These are phyloP conservation scores for Viola pubescens DNA, from an alignment of 441 rosid genomes.

Conservation along the genomic window DNA sequence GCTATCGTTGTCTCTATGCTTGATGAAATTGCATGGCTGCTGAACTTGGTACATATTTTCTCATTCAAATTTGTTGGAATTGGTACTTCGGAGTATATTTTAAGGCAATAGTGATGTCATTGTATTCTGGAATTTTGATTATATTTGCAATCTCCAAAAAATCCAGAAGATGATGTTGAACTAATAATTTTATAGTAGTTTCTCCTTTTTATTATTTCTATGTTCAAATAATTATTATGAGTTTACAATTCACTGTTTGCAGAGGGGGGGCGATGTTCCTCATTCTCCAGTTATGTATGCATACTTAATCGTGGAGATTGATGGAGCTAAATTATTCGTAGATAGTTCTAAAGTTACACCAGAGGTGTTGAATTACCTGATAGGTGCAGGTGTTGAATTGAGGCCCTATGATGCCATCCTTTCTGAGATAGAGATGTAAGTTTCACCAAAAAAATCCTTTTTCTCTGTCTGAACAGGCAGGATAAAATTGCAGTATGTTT, in stretches of 20 bases:
- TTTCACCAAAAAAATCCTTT: background rate
- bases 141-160: background rate
- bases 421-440: constrained; percentile 65
- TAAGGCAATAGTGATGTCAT: background rate
- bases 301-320: constrained; percentile 65
- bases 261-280: constrained; percentile 97
- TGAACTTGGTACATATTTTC: constrained; percentile 64
- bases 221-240: background rate
- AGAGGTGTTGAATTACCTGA: constrained; percentile 71
- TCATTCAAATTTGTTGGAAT: constrained; percentile 9
- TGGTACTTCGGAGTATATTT: constrained; percentile 1
- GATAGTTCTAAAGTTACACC: constrained; percentile 67
- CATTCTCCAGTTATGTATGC: constrained; percentile 95
- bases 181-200: background rate
- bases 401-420: constrained; percentile 72
- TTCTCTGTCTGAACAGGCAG: no score
- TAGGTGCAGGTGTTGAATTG: constrained; percentile 59
- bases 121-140: background rate
- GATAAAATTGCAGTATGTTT: no score
- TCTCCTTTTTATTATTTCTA: constrained; percentile 1
- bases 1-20: constrained; percentile 88
- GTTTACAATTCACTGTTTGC: constrained; percentile 21
- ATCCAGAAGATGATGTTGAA: background rate
- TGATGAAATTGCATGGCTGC: constrained; percentile 95
- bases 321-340: constrained; percentile 58